Evolutionary conservation across 1,139 yeast genomes (phyloP), one percentile per base, ranked within the genome.

Genomic region (Yamadazyma dendronema): DNA sequence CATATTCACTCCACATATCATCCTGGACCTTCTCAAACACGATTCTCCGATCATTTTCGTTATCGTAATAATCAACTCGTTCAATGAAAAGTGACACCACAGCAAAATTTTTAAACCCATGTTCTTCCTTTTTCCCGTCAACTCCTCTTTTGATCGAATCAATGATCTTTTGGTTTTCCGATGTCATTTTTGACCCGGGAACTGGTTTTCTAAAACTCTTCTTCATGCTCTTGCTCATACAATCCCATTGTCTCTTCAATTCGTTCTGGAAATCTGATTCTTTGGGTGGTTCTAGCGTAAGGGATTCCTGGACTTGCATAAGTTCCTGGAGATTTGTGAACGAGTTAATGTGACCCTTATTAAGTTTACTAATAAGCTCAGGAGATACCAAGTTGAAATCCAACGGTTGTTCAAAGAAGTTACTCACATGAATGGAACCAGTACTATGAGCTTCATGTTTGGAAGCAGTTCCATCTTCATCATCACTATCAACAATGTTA

Each of bases 141-240:
- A 86, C 95, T 4, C 95, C 94, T 47, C 95, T 72, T 35, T 77
- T 70, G 35, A 87, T 82, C 37, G 84, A 76, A 57, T 87, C 95
- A 30, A 87, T 63, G 40, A 67, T 56, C 51, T 76, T 77, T 29
- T 70, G 69, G 40, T 74, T 75, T 26, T 76, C 81, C n/a, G 67
- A 70, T n/a, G 77, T 73, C 56, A 86, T 56, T 17, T 64, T 61
- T 2, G 79, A 62, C 16, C 83, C 82, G 1, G 95, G 95, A 1
- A 72, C 60, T 1, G 95, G 95, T 48, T 79, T 81, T 40, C 85
- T 74, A 58, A 83, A 87, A 19, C 82, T 68, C 35, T 80, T 74
- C 54, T 81, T 81, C 54, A 84, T 64, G 6, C 57, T 55, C 42
- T 81, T 71, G 3, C 89, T 79, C 42, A 85, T 59, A 4, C 53